A percentile compares a stretch with the other conserved stretches of the same genome.
Conservation (phyloP, 306 rosid species). For the Bauhinia variegata region DNA sequence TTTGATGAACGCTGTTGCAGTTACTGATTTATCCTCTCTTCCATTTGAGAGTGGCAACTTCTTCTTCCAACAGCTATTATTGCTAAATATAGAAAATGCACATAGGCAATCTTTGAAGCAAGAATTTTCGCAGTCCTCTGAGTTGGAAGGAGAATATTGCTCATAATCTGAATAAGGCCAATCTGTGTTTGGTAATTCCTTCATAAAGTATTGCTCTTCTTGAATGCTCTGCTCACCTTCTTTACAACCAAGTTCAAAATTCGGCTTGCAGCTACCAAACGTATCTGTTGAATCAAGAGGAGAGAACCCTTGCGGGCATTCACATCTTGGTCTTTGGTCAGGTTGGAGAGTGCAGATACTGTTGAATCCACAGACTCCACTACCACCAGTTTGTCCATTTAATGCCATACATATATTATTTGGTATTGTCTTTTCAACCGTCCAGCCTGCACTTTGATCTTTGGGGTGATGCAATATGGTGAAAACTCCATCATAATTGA, state of each 20-base stretch:
- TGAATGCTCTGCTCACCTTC: background rate
- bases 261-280: background rate
- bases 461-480: conserved; percentile 20
- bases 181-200: background rate
- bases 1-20: too few relatives aligned
- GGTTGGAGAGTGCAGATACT: conserved; percentile 23
- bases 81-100: background rate
- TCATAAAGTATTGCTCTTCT: background rate
- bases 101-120: conserved; percentile 8
- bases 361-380: conserved; percentile 45
- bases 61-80: conserved; percentile 18
- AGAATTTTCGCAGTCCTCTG: background rate
- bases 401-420: background rate
- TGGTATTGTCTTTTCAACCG: background rate
- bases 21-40: too few relatives aligned
- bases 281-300: background rate
- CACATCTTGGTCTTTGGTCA: background rate
- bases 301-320: background rate
- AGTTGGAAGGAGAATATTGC: background rate
- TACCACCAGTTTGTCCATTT: background rate
- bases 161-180: background rate
- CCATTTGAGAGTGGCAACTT: conserved; percentile 11
- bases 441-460: background rate
- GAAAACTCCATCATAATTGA: conserved; percentile 33
- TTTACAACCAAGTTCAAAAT: background rate